A percentile compares a stretch with the other conserved stretches of the same genome.
These are phyloP conservation scores for Salmacisia buchloeana DNA, from an alignment of 1,284 basidiomycete genomes.

Conservation along the genomic window DNA sequence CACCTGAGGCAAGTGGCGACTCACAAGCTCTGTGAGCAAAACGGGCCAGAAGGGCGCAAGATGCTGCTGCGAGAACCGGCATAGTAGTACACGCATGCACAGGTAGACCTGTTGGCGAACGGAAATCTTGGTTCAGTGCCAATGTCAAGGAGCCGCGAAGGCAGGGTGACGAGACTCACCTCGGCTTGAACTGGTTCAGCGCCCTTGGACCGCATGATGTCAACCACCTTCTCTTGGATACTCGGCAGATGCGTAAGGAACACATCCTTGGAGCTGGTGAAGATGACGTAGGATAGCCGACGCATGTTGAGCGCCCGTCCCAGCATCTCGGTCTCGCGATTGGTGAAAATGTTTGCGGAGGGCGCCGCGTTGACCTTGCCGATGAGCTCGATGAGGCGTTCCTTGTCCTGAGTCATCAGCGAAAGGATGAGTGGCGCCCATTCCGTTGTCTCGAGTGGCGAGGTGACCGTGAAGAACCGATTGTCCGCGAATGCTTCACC, in stretches of 20 bases:
- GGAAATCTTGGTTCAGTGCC: neutral
- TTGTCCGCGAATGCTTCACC: slow-evolving; percentile 77
- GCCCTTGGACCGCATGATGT: slow-evolving; percentile 71
- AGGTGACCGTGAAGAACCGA: slow-evolving; percentile 71
- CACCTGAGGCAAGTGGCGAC: neutral
- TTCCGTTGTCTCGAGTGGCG: slow-evolving; percentile 57
- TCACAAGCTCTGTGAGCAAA: slow-evolving; percentile 69
- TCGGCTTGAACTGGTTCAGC: slow-evolving; percentile 84
- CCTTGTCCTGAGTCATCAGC: slow-evolving; percentile 79
- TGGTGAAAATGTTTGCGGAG: slow-evolving; percentile 93
- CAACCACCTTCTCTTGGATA: slow-evolving; percentile 94
- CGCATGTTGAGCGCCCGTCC: slow-evolving; percentile 81
- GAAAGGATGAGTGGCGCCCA: slow-evolving; percentile 78
- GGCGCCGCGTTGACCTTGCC: slow-evolving; percentile 59
- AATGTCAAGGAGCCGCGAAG: too few species aligned
- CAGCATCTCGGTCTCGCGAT: slow-evolving; percentile 86
- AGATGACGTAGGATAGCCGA: slow-evolving; percentile 76
- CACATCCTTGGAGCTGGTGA: slow-evolving; percentile 79
- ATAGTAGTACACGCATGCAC: slow-evolving; percentile 83
- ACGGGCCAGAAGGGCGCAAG: slow-evolving; percentile 95
- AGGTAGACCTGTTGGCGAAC: slow-evolving; percentile 60
- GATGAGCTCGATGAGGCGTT: slow-evolving; percentile 75
- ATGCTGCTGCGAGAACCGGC: slow-evolving; percentile 84
- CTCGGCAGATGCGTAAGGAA: slow-evolving; percentile 82
- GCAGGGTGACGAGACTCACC: slow-evolving; percentile 14